A percentile compares a stretch with the other conserved stretches of the same genome.
Conservation (phyloP, 2,329 filamentous ascomycete species). For the Cercospora nicotianae region DNA sequence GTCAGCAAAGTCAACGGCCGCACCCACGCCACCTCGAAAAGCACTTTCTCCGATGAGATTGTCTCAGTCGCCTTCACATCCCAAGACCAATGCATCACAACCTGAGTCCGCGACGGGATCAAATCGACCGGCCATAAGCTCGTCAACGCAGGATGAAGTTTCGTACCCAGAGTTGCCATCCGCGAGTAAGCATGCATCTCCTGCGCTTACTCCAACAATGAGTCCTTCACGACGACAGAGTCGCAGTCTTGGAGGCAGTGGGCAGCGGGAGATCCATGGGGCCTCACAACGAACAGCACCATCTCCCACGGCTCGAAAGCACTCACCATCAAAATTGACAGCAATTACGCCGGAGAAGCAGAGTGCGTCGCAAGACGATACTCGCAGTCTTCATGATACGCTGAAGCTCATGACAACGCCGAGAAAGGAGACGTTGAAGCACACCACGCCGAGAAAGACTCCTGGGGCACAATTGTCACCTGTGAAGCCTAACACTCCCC, state of each 20-base stretch:
- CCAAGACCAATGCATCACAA: background rate
- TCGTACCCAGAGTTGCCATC: slow-evolving; percentile 30
- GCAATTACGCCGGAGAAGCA: slow-evolving; percentile 25
- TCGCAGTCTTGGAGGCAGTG: slow-evolving; percentile 1
- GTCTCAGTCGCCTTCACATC: slow-evolving; percentile 10
- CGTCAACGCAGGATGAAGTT: slow-evolving; percentile 19
- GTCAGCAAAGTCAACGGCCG: slow-evolving; percentile 33
- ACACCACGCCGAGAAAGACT: slow-evolving; percentile 44
- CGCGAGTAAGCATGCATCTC: slow-evolving; percentile 16
- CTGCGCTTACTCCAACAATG: slow-evolving; percentile 21
- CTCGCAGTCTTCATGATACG: slow-evolving; percentile 39
- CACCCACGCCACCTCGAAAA: slow-evolving; percentile 21
- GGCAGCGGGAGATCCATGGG: slow-evolving; percentile 16
- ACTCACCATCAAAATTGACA: slow-evolving; percentile 24
- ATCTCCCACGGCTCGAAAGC: slow-evolving; percentile 35
- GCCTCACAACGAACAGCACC: slow-evolving; percentile 27
- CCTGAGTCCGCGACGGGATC: background rate
- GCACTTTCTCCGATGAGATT: slow-evolving; percentile 27
- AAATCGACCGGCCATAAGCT: slow-evolving; percentile 14
- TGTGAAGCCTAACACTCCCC: slow-evolving; percentile 43
- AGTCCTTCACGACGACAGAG: slow-evolving; percentile 24
- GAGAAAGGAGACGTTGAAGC: slow-evolving; percentile 46
- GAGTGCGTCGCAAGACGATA: slow-evolving; percentile 23
- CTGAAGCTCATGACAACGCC: slow-evolving; percentile 53
- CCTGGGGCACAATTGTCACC: slow-evolving; percentile 45